Base-by-base conservation (phyloP, 257 asterid species). In the Lycium ferocissimum region DNA sequence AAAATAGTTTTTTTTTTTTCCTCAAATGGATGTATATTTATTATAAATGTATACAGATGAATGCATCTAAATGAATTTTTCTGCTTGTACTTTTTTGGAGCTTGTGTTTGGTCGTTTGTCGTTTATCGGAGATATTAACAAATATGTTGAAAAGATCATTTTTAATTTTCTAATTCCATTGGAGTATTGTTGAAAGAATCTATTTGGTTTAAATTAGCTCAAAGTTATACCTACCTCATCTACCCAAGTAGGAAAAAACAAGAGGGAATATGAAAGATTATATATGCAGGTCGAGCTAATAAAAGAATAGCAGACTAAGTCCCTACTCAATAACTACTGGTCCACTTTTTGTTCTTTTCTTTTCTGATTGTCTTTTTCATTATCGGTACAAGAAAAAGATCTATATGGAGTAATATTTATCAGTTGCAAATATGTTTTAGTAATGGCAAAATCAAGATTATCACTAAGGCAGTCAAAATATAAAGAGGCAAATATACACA, bases 191-290 rank as follows among this genome's bases (percentile, higher is more conserved):
- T 43, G 18, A 81, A 81, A 81, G 84, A 81, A 81, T 81, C 84
- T 81, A 81, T 62, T 62, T 81, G 84, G 84, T 81, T 18, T 59
- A 59, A 51, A 81, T 81, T 62, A 81, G 76, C 45, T 62, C 59
- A 62, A 20, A 59, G 1, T 81, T 59, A 10, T 81, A 81, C 84
- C 84, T 62, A 81, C 62, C 63, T n/a, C 61, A 81, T 81, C 84
- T 62, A 81, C 78, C 84, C 71, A 62, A 62, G 43, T n/a, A 10
- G 4, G 43, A 81, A 62, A 81, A 76, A 76, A 76, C 49, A 26
- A 53, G 5, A 76, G 20, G 26, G 63, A 51, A 38, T 70, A 15
- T 76, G 37, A 62, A 20, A 73, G 1, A 73, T n/a, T 22, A 43
- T 13, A 73, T 49, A 11, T 14, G 7, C 33, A 26, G 33, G 33